Conservation (phyloP, 768 basidiomycete genomes). For the Gelatoporia subvermispora region DNA sequence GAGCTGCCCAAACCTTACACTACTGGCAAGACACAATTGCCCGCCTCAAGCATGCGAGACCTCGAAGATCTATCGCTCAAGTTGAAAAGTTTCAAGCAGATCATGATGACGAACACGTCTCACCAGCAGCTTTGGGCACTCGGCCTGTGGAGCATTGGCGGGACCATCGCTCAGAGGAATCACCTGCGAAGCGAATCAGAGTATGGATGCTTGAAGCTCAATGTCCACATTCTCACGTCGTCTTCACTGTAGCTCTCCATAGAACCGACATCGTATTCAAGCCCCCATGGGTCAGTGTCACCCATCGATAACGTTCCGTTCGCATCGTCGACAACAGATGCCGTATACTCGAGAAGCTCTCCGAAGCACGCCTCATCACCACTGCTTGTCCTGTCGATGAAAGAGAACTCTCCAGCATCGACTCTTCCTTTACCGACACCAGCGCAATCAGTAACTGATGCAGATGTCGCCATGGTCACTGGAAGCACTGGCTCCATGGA, state of each 20-base stretch:
- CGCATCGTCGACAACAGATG: not conserved
- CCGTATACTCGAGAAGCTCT: no score
- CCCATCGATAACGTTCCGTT: constrained; percentile 1
- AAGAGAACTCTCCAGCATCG: not conserved
- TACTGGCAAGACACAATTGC: constrained; percentile 10
- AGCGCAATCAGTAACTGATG: no score
- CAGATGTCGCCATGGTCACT: no score
- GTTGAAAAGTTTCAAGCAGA: no score
- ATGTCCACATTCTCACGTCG: not conserved
- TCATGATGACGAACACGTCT: not conserved
- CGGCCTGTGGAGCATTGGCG: not conserved
- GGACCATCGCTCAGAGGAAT: not conserved
- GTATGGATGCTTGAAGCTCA: not conserved
- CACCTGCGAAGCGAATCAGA: constrained; percentile 1
- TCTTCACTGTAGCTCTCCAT: not conserved
- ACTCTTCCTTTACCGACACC: no score
- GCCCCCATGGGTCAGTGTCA: not conserved
- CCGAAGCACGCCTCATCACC: not conserved
- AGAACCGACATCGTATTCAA: not conserved
- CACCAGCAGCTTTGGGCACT: not conserved
- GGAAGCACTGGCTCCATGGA: no score
- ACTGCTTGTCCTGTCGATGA: not conserved
- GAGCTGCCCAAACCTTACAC: not conserved
- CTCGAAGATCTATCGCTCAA: no score
- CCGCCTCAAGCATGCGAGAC: constrained; percentile 1